Evolutionary conservation across 495 filamentous ascomycete genomes (phyloP), one percentile per base, ranked within the genome.

Genomic region (Evernia prunastri): DNA sequence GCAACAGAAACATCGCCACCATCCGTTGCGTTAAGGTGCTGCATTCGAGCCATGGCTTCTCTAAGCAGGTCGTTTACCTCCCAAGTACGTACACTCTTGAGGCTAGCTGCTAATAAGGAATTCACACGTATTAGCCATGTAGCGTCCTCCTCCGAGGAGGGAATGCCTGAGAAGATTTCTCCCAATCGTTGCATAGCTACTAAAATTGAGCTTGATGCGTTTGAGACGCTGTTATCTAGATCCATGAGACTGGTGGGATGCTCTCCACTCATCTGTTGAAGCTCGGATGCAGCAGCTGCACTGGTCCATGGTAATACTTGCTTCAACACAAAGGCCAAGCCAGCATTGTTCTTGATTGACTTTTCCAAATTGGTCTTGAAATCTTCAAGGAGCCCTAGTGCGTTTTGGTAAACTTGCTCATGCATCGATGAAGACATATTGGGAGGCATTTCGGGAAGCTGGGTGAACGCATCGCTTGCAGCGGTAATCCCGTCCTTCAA

Each of bases 141-240:
- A 8, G 75, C 70, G 31, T 88, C 86, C 29, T 87, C 84, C 27
- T 80, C 72, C 3, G 82, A 82, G 23, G 72, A 64, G 11, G 87
- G 82, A 3, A 84, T 74, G 2, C 65, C 67, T 36, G 68, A 58
- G 18, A 72, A 69, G 1, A 71, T 66, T 58, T 83, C 84, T 58
- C 84, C 83, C 69, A 90, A 80, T 66, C 85, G 82, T 65, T 96
- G 89, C 17, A 92, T 78, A 31, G 87, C 85, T 49, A 91, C 84
- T 8, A 93, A 82, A 49, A 91, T 82, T 57, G 82, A 82, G 73
- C 89, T 86, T 37, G 81, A 81, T 25, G 84, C 73, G 5, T 72
- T 81, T 13, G 86, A 79, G n/a, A 90, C 71, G 5, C 76, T 80
- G 27, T 78, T 65, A 49, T 87, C 84, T n/a, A 89, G 80, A 3